Percentiles rank a stretch among this genome's conserved stretches.
These are phyloP conservation scores for Ogataea zsoltii DNA, from an alignment of 805 yeast genomes.

Conservation along the genomic window DNA sequence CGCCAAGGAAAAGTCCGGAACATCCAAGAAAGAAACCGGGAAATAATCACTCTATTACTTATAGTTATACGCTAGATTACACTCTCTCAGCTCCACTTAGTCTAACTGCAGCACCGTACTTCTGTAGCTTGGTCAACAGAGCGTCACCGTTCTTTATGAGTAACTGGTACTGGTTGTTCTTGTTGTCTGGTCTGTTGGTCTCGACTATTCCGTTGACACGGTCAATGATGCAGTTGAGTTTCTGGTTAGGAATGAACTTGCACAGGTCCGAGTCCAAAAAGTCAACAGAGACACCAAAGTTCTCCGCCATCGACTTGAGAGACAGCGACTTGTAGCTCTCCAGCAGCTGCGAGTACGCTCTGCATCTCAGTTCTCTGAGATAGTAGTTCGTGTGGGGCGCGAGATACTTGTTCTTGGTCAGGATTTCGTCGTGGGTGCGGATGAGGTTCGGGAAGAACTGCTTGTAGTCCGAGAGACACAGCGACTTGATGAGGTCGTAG, in stretches of 20 bases:
- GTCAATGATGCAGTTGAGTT: slow-evolving; percentile 93
- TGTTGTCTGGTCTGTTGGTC: slow-evolving; percentile 95
- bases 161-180: slow-evolving; percentile 87
- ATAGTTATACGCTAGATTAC: slow-evolving; percentile 12
- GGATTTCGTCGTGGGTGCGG: slow-evolving; percentile 71
- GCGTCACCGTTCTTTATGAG: slow-evolving; percentile 92
- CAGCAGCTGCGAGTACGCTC: slow-evolving; percentile 89
- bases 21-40: neutral
- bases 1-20: neutral
- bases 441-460: slow-evolving; percentile 75
- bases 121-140: slow-evolving; percentile 89
- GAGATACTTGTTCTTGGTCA: slow-evolving; percentile 66
- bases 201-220: slow-evolving; percentile 93
- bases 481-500: slow-evolving; percentile 76
- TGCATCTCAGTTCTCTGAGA: slow-evolving; percentile 89
- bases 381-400: slow-evolving; percentile 79
- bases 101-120: slow-evolving; percentile 96
- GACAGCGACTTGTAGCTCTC: slow-evolving; percentile 93
- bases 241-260: slow-evolving; percentile 88
- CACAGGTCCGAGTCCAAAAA: slow-evolving; percentile 87
- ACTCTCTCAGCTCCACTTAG: slow-evolving; percentile 87
- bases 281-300: slow-evolving; percentile 85
- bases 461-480: slow-evolving; percentile 86
- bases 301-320: slow-evolving; percentile 88
- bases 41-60: neutral